Evolutionary conservation across 192 early-diverging fungal species (phyloP).

Genomic region (Thoreauomyces humboldtii): DNA sequence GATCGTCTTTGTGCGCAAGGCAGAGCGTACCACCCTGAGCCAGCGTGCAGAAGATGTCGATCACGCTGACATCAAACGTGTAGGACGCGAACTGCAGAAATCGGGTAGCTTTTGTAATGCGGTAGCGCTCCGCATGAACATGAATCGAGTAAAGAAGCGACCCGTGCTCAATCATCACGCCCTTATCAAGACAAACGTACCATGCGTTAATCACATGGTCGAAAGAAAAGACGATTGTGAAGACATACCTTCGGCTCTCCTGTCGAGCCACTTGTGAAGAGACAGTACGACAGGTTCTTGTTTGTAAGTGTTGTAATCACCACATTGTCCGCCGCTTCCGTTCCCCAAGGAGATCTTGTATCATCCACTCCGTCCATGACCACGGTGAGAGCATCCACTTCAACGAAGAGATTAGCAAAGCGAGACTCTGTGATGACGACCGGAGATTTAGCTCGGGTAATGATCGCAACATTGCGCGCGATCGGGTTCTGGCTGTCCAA

Average conservation of each 20-base stretch:
- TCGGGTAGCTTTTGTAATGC: neutral
- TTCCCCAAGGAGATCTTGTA: no score
- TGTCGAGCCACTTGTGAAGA: conserved; percentile 46
- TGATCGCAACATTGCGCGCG: neutral
- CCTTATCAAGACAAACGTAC: no score
- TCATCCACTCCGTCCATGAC: neutral
- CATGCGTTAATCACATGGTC: no score
- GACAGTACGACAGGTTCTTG: conserved; percentile 35
- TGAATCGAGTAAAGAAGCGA: neutral
- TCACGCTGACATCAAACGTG: conserved; percentile 10
- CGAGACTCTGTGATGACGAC: neutral
- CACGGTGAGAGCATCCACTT: neutral
- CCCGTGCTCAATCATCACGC: conserved; percentile 15
- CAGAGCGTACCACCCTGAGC: conserved; percentile 12
- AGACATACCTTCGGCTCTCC: conserved; percentile 46
- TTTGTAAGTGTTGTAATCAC: no score
- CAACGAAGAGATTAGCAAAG: neutral
- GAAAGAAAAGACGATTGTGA: no score
- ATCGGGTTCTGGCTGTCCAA: no score
- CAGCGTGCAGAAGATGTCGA: conserved; percentile 16
- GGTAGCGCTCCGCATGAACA: no score
- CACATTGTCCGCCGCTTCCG: no score
- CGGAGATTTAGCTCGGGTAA: neutral
- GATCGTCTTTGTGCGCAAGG: neutral
- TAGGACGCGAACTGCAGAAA: neutral